phyloP scores from a whole-genome alignment of 2,329 filamentous ascomycete genomes.

The Penicillium italicum region DNA sequence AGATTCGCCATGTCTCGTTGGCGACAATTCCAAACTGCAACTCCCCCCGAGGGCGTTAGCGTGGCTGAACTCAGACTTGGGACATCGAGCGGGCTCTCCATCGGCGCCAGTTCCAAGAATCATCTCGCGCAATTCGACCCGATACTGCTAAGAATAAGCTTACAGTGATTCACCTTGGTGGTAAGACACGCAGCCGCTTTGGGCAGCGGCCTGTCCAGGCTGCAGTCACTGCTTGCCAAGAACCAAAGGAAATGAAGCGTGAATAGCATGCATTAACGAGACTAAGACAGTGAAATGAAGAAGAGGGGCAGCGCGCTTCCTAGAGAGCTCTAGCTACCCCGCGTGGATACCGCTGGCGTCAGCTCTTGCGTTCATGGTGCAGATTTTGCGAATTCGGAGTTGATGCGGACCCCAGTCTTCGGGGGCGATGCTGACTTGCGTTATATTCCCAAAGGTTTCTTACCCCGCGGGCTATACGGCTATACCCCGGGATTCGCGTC shows the following conservation, averaged over 20 bases:
- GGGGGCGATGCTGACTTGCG: not conserved
- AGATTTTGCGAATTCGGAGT: not conserved
- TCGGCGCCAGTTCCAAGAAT: slow-evolving; percentile 5
- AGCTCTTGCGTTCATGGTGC: slow-evolving; percentile 2
- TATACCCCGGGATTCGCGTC: slow-evolving; percentile 3
- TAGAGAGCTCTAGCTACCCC: slow-evolving; percentile 5
- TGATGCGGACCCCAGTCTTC: not conserved
- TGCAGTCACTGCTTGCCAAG: slow-evolving; percentile 3
- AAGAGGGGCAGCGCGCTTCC: not conserved
- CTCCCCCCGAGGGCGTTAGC: slow-evolving; percentile 11
- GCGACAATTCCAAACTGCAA: slow-evolving; percentile 3
- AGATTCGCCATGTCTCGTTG: not conserved
- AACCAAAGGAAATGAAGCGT: not conserved
- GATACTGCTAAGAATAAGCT: slow-evolving; percentile 3
- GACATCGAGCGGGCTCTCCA: slow-evolving; percentile 6
- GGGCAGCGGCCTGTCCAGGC: slow-evolving; percentile 7
- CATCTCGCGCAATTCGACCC: not conserved
- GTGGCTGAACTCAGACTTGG: slow-evolving; percentile 21
- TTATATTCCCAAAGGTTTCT: not conserved
- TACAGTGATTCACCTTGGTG: not conserved
- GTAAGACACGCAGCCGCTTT: not conserved
- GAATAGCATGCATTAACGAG: slow-evolving; percentile 1
- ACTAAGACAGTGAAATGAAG: not conserved
- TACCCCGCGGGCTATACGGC: slow-evolving; percentile 6
- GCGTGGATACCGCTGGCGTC: not conserved